Conservation (phyloP, 345 rosid genomes). For the Nasturtium officinale region DNA sequence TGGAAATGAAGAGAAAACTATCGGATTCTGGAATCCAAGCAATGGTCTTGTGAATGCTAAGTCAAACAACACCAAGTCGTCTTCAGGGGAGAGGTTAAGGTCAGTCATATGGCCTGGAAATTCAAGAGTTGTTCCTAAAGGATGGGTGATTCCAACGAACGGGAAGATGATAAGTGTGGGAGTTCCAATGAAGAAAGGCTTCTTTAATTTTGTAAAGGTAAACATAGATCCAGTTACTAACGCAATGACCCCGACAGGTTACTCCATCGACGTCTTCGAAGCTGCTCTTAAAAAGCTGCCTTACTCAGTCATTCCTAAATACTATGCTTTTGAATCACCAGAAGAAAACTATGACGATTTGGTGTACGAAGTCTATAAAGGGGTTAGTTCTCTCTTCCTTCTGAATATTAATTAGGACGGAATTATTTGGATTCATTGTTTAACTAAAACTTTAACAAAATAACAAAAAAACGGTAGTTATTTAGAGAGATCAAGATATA, state of each 20-base stretch:
- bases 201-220: slow-evolving; percentile 35
- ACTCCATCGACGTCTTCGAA: slow-evolving; percentile 39
- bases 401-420: neutral
- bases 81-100: neutral
- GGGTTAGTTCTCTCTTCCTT: slow-evolving; percentile 44
- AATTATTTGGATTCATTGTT: too few species aligned
- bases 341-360: slow-evolving; percentile 44
- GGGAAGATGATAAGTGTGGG: slow-evolving; percentile 49
- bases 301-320: slow-evolving; percentile 37
- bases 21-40: slow-evolving; percentile 50
- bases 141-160: slow-evolving; percentile 42
- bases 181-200: slow-evolving; percentile 45
- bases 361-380: slow-evolving; percentile 39
- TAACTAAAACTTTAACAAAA: too few species aligned
- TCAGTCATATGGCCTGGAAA: slow-evolving; percentile 53
- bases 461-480: too few species aligned
- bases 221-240: neutral
- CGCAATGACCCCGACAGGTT: slow-evolving; percentile 27
- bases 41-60: slow-evolving; percentile 31
- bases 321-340: slow-evolving; percentile 15
- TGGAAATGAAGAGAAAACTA: slow-evolving; percentile 28
- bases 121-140: slow-evolving; percentile 41
- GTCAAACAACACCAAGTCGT: neutral
- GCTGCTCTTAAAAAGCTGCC: slow-evolving; percentile 33
- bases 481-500: too few species aligned